Conservation (phyloP, 805 yeast species). For the Kodamaea restingae region DNA sequence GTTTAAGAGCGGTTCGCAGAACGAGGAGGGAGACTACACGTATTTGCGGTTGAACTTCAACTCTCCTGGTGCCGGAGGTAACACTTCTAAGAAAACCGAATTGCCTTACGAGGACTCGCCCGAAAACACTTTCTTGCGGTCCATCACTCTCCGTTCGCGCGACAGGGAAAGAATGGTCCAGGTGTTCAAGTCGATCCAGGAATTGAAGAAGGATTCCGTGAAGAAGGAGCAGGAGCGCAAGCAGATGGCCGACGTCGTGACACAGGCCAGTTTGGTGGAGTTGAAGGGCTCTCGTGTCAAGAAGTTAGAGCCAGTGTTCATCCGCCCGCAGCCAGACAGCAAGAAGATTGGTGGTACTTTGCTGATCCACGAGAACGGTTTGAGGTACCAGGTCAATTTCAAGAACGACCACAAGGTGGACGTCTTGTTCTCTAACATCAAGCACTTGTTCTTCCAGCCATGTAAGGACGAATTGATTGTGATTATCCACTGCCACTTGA, state of each 20-base stretch:
- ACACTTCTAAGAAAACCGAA: conserved; percentile 65
- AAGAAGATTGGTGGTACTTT: conserved; percentile 89
- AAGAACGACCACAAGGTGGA: conserved; percentile 85
- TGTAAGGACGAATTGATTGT: conserved; percentile 93
- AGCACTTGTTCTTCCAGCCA: conserved; percentile 93
- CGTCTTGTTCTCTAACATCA: conserved; percentile 82
- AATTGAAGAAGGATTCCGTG: conserved; percentile 84
- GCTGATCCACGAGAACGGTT: conserved; percentile 93
- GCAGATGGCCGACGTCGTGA: conserved; percentile 89
- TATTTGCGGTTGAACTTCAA: conserved; percentile 87
- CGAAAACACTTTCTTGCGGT: conserved; percentile 80
- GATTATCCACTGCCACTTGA: conserved; percentile 86
- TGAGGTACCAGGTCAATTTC: conserved; percentile 84
- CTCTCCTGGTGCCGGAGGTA: conserved; percentile 85
- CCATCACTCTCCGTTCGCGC: conserved; percentile 81
- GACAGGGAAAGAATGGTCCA: conserved; percentile 90
- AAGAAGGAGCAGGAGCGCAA: conserved; percentile 88
- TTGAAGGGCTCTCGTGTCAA: conserved; percentile 78
- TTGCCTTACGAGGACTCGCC: conserved; percentile 88
- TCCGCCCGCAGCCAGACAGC: conserved; percentile 96
- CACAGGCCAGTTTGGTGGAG: conserved; percentile 84
- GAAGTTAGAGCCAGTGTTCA: conserved; percentile 81
- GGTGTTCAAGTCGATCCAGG: conserved; percentile 83
- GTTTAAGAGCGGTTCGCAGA: conserved; percentile 89
- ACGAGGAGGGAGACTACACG: conserved; percentile 94